Base-by-base conservation (phyloP, 108 stramenopile species). In the Thalassiosira profunda region DNA sequence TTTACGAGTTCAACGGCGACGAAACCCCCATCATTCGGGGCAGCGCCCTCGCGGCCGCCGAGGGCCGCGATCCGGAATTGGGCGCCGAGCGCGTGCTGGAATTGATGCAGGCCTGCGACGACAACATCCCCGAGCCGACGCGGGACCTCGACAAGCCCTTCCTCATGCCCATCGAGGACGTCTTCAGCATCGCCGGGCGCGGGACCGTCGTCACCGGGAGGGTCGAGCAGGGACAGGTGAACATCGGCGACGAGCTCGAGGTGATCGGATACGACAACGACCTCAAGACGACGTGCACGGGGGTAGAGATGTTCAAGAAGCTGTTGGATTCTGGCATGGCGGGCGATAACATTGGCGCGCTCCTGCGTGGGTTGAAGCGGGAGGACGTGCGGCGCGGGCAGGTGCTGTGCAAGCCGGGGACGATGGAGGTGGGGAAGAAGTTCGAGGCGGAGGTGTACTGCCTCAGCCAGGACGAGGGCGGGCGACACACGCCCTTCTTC, bases 281-380 rank as follows among this genome's bases (percentile, higher is more conserved):
- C 70, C 41, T 54, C 44, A 96, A 95, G 82, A 97, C 98, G 28
- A 97, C 91, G 20, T 95, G 94, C 70, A 98, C 98, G 44, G 99
- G 99, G 55, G 98, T 99, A 9, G 99, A 99, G 65, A 99, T 99
- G 99, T 98, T 98, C 96, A 95, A 96, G 62, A 99, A 99, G 87
- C 43, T 93, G 41, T 78, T 99, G 53, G 98, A 98, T 59, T 87
- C 87, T 36, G 98, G 98, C 38, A 84, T 90, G 92, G 99, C 99
- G 5, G 99, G 99, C 28, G 99, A 99, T 83, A 99, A 99, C 79
- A 90, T 99, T 65, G 99, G 99, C 17, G 91, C 92, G 10, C 81
- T 99, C 46, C 79, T 99, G 9, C 97, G 99, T 53, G 96, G 97
- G 52, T 63, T 98, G 66, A 98, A 98, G 84, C 79, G 99, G 51